phyloP scores from a whole-genome alignment of 352 stramenopile genomes.

The Globisporangium irregulare region DNA sequence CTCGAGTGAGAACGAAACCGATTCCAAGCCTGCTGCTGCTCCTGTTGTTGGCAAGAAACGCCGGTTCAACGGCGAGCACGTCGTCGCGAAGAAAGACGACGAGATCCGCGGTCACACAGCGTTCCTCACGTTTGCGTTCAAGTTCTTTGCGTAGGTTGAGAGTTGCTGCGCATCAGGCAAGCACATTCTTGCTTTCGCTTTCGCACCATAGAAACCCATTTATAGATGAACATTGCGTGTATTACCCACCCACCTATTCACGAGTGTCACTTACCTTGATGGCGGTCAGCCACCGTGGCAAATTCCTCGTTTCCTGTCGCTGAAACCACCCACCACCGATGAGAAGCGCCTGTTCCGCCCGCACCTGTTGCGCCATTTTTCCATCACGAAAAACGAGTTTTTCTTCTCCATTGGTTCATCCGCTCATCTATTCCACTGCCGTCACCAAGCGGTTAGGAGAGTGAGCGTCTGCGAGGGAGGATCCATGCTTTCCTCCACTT shows the following conservation, averaged over 20 bases:
- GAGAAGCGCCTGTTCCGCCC: not conserved
- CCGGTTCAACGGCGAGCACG: conserved; percentile 53
- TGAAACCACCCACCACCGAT: conserved; percentile 5
- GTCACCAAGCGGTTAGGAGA: not conserved
- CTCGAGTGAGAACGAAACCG: conserved; percentile 18
- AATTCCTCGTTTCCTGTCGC: not conserved
- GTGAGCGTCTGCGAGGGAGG: not conserved
- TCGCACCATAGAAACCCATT: conserved; percentile 4
- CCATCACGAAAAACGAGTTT: too few relatives aligned
- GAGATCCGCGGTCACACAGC: conserved; percentile 86
- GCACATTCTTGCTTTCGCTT: too few relatives aligned
- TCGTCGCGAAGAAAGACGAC: conserved; percentile 82
- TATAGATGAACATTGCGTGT: conserved; percentile 1
- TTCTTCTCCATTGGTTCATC: too few relatives aligned
- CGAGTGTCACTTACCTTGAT: not conserved
- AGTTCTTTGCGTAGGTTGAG: conserved; percentile 58
- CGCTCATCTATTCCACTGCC: not conserved
- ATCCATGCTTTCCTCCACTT: not conserved
- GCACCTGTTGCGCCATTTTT: not conserved
- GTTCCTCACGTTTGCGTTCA: conserved; percentile 84
- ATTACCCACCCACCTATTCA: not conserved
- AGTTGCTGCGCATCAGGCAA: not conserved
- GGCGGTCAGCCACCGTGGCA: too few relatives aligned
- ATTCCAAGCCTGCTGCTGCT: not conserved
- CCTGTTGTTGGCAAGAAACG: conserved; percentile 37